Percentiles rank a stretch among this genome's conserved stretches.
These are phyloP conservation scores for Cercophora samala DNA, from an alignment of 495 filamentous ascomycete species.

Conservation along the genomic window DNA sequence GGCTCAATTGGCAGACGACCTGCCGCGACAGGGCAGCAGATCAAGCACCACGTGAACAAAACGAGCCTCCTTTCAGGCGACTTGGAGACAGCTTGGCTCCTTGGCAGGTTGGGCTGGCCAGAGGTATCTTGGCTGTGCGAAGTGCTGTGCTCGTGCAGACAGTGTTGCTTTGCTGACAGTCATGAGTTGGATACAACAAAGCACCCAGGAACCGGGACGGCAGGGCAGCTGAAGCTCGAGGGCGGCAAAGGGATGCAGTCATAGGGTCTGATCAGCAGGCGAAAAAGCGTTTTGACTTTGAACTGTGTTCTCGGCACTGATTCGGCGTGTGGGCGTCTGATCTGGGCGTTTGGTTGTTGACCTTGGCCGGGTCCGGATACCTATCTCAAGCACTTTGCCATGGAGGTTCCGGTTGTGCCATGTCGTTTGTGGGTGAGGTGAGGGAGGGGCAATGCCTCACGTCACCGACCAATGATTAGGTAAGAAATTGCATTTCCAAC, in stretches of 20 bases:
- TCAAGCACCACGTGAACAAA: constrained; percentile 34
- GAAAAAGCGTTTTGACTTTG: not conserved
- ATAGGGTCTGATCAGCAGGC: constrained; percentile 3
- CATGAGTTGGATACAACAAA: constrained; percentile 3
- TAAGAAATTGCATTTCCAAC: constrained; percentile 15
- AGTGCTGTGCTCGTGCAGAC: not conserved
- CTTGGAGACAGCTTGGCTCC: not conserved
- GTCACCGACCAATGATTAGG: constrained; percentile 14
- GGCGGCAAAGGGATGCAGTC: not conserved
- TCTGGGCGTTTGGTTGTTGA: not conserved
- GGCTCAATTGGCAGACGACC: constrained; percentile 6
- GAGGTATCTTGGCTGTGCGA: constrained; percentile 1
- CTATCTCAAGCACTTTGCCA: not conserved
- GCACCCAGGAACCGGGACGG: constrained; percentile 7
- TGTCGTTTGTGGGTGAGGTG: not conserved
- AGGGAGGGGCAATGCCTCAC: not conserved
- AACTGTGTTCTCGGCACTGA: not conserved
- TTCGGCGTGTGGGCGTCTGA: constrained; percentile 4
- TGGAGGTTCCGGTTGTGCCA: not conserved
- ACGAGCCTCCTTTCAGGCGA: constrained; percentile 12
- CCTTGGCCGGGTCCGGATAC: not conserved
- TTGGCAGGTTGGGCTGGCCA: constrained; percentile 7
- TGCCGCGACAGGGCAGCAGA: constrained; percentile 22
- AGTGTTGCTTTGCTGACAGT: not conserved
- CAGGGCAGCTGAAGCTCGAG: not conserved